phyloP scores from a whole-genome alignment of 2,329 filamentous ascomycete genomes.

The Cladosporium sp. region DNA sequence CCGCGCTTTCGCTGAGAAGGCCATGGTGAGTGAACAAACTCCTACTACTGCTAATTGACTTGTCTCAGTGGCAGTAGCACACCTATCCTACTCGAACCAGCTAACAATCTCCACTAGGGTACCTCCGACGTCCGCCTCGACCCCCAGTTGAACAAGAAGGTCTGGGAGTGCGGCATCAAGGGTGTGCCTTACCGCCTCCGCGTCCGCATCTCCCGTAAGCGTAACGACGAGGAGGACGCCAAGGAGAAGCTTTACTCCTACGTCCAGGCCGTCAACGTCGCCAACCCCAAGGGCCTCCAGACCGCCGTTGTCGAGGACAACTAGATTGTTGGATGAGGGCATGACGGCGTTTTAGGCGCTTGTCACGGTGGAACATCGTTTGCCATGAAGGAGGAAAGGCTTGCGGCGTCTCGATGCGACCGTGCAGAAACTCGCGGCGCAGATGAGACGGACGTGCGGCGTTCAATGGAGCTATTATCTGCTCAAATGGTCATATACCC shows the following conservation, averaged over 20 bases:
- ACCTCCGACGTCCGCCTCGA: slow-evolving; percentile 96
- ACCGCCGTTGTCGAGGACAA: slow-evolving; percentile 80
- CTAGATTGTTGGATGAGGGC: slow-evolving; percentile 40
- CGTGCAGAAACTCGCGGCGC: slow-evolving; percentile 20
- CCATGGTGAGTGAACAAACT: slow-evolving; percentile 77
- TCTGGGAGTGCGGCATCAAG: slow-evolving; percentile 99
- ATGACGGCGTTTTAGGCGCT: slow-evolving; percentile 21
- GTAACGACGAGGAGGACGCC: slow-evolving; percentile 99
- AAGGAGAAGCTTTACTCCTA: slow-evolving; percentile 99
- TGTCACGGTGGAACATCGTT: slow-evolving; percentile 21
- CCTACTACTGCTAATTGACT: neutral
- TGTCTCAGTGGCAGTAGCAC: neutral
- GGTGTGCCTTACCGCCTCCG: slow-evolving; percentile 96
- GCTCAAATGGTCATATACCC: slow-evolving; percentile 20
- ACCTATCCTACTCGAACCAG: neutral
- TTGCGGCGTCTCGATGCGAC: slow-evolving; percentile 16
- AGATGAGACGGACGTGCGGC: slow-evolving; percentile 19
- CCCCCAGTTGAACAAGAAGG: slow-evolving; percentile 99
- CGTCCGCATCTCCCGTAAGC: slow-evolving; percentile 97
- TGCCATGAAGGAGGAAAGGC: slow-evolving; percentile 19
- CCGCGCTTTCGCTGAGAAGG: slow-evolving; percentile 85
- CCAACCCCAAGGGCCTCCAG: slow-evolving; percentile 96
- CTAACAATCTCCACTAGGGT: slow-evolving; percentile 60
- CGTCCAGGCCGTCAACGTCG: slow-evolving; percentile 99
- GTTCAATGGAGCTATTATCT: slow-evolving; percentile 16